These are phyloP conservation scores for Aureobasidium zeae DNA, from an alignment of 2,329 filamentous ascomycete species.

Conservation along the genomic window DNA sequence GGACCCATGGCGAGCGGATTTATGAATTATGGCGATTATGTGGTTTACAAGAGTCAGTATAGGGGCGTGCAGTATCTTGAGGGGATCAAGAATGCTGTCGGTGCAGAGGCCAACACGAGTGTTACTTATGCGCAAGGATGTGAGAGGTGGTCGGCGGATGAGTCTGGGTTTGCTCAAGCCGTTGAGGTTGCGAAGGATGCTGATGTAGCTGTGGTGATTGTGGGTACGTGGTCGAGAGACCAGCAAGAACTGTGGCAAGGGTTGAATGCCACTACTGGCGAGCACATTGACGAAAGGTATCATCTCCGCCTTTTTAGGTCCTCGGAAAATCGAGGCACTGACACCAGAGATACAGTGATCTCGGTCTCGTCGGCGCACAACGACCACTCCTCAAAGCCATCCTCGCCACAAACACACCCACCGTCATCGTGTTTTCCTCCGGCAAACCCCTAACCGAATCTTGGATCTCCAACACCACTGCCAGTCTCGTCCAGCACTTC, in stretches of 20 bases:
- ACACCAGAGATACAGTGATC: slow-evolving; percentile 49
- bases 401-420: slow-evolving; percentile 57
- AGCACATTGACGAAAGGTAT: slow-evolving; percentile 54
- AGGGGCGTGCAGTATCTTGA: slow-evolving; percentile 61
- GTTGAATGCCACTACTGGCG: slow-evolving; percentile 64
- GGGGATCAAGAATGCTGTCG: slow-evolving; percentile 53
- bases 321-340: slow-evolving; percentile 63
- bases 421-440: slow-evolving; percentile 57
- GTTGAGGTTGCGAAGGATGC: slow-evolving; percentile 55
- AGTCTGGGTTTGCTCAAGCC: slow-evolving; percentile 59
- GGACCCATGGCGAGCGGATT: slow-evolving; percentile 65
- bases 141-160: slow-evolving; percentile 61
- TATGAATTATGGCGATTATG: slow-evolving; percentile 69
- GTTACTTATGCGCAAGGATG: slow-evolving; percentile 62
- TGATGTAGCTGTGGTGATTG: slow-evolving; percentile 63
- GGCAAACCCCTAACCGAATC: slow-evolving; percentile 65
- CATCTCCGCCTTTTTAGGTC: no score
- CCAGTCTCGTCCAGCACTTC: slow-evolving; percentile 63
- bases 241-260: slow-evolving; percentile 62
- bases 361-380: slow-evolving; percentile 63
- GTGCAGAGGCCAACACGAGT: slow-evolving; percentile 38
- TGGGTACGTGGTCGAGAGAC: slow-evolving; percentile 68
- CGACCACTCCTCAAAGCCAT: slow-evolving; percentile 56
- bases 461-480: slow-evolving; percentile 58
- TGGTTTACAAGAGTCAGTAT: slow-evolving; percentile 55